Evolutionary conservation across 495 filamentous ascomycete genomes (phyloP).

Genomic region (Talaromyces nanjingensis): DNA sequence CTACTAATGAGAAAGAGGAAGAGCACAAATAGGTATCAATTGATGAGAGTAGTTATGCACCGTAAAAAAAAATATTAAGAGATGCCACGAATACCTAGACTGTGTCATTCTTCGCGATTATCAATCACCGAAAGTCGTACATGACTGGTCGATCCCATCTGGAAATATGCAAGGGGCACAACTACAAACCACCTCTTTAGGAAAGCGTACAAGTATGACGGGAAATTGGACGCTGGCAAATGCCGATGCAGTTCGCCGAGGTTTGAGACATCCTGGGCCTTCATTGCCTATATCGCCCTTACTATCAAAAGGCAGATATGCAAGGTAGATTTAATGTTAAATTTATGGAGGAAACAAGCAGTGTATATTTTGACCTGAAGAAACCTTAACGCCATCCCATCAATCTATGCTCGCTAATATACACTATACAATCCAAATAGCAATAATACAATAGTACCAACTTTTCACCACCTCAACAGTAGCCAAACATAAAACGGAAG

Average conservation of each 20-base stretch:
- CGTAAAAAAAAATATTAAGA: too few relatives aligned
- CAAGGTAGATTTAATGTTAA: too few relatives aligned
- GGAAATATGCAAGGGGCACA: background rate
- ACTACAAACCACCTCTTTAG: background rate
- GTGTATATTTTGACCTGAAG: background rate
- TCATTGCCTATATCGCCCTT: background rate
- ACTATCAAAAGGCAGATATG: background rate
- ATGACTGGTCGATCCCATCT: background rate
- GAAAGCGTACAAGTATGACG: background rate
- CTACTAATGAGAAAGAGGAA: too few relatives aligned
- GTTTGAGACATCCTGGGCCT: background rate
- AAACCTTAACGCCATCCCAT: background rate
- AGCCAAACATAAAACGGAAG: conserved; percentile 45
- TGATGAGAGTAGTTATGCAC: too few relatives aligned
- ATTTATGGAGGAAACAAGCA: background rate
- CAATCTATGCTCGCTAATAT: conserved; percentile 7
- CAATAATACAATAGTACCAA: background rate
- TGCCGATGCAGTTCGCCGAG: background rate
- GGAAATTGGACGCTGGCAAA: background rate
- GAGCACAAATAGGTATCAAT: too few relatives aligned
- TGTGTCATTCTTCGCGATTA: too few relatives aligned
- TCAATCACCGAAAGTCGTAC: background rate
- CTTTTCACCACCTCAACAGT: conserved; percentile 42
- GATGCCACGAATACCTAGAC: too few relatives aligned
- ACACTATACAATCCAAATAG: background rate